Conservation (phyloP, 371 early-diverging fungal species). For the Lichtheimia hyalospora region DNA sequence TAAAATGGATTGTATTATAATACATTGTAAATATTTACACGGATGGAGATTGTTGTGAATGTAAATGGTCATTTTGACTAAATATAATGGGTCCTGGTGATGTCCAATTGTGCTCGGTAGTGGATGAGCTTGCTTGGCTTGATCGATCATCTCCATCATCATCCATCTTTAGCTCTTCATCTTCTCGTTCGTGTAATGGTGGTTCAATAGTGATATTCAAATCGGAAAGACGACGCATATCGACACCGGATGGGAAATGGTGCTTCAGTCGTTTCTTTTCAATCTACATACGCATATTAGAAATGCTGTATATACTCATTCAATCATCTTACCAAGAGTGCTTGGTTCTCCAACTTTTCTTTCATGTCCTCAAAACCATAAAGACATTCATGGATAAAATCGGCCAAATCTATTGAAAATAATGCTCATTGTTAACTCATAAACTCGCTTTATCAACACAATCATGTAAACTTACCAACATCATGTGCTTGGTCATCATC, state of each 20-base stretch:
- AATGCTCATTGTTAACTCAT: not conserved
- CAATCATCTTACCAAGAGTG: constrained; percentile 10
- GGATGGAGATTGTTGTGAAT: too few species aligned
- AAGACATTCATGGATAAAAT: constrained; percentile 27
- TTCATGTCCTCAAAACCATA: constrained; percentile 38
- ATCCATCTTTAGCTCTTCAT: not conserved
- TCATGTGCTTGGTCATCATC: not conserved
- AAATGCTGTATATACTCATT: not conserved
- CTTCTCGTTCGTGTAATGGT: constrained; percentile 19
- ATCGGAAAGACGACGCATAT: constrained; percentile 41
- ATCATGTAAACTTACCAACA: not conserved
- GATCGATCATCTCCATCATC: not conserved
- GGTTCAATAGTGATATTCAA: constrained; percentile 44
- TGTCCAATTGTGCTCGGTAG: too few species aligned
- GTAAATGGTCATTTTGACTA: too few species aligned
- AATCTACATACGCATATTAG: constrained; percentile 21
- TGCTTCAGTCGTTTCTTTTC: constrained; percentile 30
- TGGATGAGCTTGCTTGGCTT: not conserved
- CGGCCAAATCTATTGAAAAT: constrained; percentile 13
- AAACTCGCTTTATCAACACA: not conserved
- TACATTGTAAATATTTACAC: too few species aligned
- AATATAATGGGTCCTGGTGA: too few species aligned
- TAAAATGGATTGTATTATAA: too few species aligned
- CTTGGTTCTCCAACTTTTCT: constrained; percentile 33
- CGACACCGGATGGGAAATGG: constrained; percentile 21